These are phyloP conservation scores for Gremmenia infestans DNA, from an alignment of 2,329 filamentous ascomycete genomes.

Conservation along the genomic window DNA sequence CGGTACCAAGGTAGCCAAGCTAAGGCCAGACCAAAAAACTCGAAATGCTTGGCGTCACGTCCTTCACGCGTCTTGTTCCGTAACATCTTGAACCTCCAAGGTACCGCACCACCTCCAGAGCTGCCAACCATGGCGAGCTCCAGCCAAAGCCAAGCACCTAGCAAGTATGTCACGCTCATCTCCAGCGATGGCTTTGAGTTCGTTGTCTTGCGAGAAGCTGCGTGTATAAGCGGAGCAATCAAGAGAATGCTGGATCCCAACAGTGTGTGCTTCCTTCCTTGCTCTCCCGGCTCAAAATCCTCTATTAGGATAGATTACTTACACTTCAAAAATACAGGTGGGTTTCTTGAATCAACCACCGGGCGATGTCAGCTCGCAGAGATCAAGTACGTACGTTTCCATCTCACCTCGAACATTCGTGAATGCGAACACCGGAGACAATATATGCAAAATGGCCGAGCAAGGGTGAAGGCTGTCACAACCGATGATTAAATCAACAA, in stretches of 20 bases:
- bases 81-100: not conserved
- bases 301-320: not conserved
- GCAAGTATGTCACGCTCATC: constrained; percentile 72
- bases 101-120: not conserved
- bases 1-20: too few relatives aligned
- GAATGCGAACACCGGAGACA: not conserved
- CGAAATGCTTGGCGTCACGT: not conserved
- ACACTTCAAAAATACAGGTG: constrained; percentile 38
- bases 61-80: not conserved
- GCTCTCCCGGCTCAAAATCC: constrained; percentile 6
- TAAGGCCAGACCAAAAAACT: too few relatives aligned
- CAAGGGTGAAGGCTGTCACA: constrained; percentile 3
- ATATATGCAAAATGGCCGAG: not conserved
- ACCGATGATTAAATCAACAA: constrained; percentile 31
- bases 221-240: constrained; percentile 65
- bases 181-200: constrained; percentile 75
- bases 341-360: constrained; percentile 59
- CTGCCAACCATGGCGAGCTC: constrained; percentile 13
- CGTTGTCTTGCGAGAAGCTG: constrained; percentile 65
- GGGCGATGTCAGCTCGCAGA: constrained; percentile 65
- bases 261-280: constrained; percentile 42
- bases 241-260: constrained; percentile 69
- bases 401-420: not conserved
- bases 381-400: constrained; percentile 57
- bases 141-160: constrained; percentile 24